These are phyloP conservation scores for Phytophthora boehmeriae DNA, from an alignment of 352 stramenopile genomes.

Conservation along the genomic window DNA sequence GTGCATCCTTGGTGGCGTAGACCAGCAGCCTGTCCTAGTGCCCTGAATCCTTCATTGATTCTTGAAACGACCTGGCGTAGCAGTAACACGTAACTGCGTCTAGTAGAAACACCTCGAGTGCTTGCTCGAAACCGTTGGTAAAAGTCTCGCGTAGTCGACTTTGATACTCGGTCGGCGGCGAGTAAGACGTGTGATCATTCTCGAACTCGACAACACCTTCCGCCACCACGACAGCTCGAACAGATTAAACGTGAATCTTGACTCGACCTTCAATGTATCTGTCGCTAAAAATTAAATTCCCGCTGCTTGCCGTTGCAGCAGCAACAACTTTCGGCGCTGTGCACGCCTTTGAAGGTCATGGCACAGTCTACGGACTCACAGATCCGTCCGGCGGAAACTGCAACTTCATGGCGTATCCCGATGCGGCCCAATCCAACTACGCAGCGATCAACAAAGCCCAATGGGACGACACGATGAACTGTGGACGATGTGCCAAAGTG, in stretches of 20 bases:
- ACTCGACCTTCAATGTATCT: slow-evolving; percentile 7
- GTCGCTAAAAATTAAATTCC: slow-evolving; percentile 4
- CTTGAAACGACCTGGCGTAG: slow-evolving; percentile 21
- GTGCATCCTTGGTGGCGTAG: background rate
- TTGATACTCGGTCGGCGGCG: background rate
- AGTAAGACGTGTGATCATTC: slow-evolving; percentile 6
- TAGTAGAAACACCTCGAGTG: slow-evolving; percentile 22
- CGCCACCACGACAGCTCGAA: background rate
- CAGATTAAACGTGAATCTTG: too few species aligned
- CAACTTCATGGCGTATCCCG: slow-evolving; percentile 23
- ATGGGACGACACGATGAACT: slow-evolving; percentile 28
- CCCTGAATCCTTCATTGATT: slow-evolving; percentile 3
- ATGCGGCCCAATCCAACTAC: slow-evolving; percentile 11
- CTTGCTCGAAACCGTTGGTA: slow-evolving; percentile 16
- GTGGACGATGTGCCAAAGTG: slow-evolving; percentile 25
- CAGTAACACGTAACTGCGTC: background rate
- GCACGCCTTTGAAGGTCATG: slow-evolving; percentile 11
- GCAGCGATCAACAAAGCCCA: slow-evolving; percentile 24
- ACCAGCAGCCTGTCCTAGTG: slow-evolving; percentile 12
- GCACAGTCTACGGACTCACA: slow-evolving; percentile 21
- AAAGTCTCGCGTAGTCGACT: slow-evolving; percentile 9
- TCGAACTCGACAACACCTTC: slow-evolving; percentile 13
- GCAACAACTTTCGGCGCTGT: slow-evolving; percentile 8
- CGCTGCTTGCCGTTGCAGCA: slow-evolving; percentile 9
- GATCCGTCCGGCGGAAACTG: slow-evolving; percentile 27